Base-by-base conservation (phyloP, 2,329 filamentous ascomycete genomes). In the Xylaria multiplex region DNA sequence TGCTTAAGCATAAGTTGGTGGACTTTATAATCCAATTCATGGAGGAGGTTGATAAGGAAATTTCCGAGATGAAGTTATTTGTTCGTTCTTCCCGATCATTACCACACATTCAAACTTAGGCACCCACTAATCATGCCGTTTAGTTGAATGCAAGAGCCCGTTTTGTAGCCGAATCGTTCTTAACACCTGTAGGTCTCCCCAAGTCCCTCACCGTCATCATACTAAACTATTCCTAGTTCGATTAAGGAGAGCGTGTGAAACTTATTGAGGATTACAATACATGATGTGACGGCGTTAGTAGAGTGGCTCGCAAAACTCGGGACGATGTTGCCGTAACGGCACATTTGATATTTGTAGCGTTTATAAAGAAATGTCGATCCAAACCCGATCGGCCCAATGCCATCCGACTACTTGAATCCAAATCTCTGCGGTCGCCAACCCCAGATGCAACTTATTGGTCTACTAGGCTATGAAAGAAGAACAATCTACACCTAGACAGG, bases 21-120 rank as follows among this genome's bases (percentile, higher is more conserved):
- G 96, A 99, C 79, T 99, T 99, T 77, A 97, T 99, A 73, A 97
- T 99, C 71, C 91, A 98, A 77, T 99, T 99, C 77, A 98, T 99
- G 95, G 95, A 99, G 81, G 96, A 99, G 79, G 96, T 99, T 4
- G 96, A 99, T 81, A 99, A 99, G 85, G 96, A 99, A 81, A 99
- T 99, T 67, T 98, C 96, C 2, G 96, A 99, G 83, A 98, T 99
- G 96, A 99, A 99, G 87, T 91, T 99, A 75, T 99, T 99, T 81
- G 95, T 97, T 87, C 73, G 93, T 84, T 49, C 37, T 53, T n/a
- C 49, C 22, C 37, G 8, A 13, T 24, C 2, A 13, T 16, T 30
- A 3, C 13, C 14, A 42, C 32, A 8, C 22, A 24, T 13, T 45
- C 14, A 24, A 8, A n/a, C 14, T 19, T 3, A 48, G 11, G n/a